phyloP scores from a whole-genome alignment of 2,329 filamentous ascomycete genomes.

The Cadophora sp. region DNA sequence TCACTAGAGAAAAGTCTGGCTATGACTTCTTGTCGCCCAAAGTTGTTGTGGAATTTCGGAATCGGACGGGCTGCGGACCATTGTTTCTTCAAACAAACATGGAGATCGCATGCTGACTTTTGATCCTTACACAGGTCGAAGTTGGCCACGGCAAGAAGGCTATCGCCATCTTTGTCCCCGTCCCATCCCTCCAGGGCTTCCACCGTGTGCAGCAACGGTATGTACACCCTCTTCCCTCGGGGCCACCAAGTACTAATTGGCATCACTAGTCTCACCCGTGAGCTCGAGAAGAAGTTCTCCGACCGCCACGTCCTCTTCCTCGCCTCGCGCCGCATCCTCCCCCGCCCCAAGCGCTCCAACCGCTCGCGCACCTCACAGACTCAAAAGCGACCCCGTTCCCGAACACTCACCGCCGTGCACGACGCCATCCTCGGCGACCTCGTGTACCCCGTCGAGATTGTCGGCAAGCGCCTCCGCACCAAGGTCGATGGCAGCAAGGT shows the following conservation, averaged over 20 bases:
- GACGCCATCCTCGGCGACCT: conserved; percentile 97
- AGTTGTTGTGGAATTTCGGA: conserved; percentile 63
- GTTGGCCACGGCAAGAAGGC: conserved; percentile 99
- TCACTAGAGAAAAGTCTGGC: background rate
- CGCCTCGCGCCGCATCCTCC: conserved; percentile 97
- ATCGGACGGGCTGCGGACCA: conserved; percentile 79
- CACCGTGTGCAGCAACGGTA: conserved; percentile 99
- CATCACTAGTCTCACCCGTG: conserved; percentile 83
- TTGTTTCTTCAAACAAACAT: conserved; percentile 51
- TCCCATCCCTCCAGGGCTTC: conserved; percentile 97
- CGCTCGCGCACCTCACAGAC: conserved; percentile 95
- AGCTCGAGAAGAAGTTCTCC: conserved; percentile 99
- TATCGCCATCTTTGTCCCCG: conserved; percentile 99
- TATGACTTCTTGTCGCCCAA: conserved; percentile 8
- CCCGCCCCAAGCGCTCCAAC: conserved; percentile 97
- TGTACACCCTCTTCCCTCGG: conserved; percentile 46
- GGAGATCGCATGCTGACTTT: conserved; percentile 79
- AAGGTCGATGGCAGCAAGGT: conserved; percentile 99
- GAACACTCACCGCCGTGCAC: conserved; percentile 98
- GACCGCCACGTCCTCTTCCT: conserved; percentile 99
- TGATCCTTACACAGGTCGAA: conserved; percentile 83
- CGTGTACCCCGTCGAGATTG: conserved; percentile 99
- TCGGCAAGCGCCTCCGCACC: conserved; percentile 98
- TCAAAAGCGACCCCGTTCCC: conserved; percentile 98
- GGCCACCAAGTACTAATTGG: background rate